phyloP scores from a whole-genome alignment of 192 early-diverging fungal genomes.

The Gryganskiella cystojenkinii region DNA sequence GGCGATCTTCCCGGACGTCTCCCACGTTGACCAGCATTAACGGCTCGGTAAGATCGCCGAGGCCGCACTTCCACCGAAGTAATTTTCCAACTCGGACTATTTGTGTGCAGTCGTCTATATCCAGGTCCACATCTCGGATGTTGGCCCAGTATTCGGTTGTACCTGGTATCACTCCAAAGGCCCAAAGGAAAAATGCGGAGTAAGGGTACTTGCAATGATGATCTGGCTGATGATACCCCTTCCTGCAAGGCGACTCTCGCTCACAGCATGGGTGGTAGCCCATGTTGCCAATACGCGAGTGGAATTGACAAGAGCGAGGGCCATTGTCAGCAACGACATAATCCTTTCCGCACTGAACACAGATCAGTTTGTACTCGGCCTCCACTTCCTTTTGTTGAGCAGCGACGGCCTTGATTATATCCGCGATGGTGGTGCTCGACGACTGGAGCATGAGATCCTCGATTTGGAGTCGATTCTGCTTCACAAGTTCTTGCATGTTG shows the following conservation, averaged over 20 bases:
- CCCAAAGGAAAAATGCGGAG: conserved; percentile 12
- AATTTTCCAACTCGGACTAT: conserved; percentile 33
- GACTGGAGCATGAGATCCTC: conserved; percentile 11
- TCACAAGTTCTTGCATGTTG: conserved; percentile 19
- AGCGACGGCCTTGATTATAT: conserved; percentile 20
- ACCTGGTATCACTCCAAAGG: conserved; percentile 27
- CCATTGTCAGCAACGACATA: conserved; percentile 20
- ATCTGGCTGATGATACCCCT: conserved; percentile 15
- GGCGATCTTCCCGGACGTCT: conserved; percentile 17
- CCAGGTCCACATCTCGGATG: conserved; percentile 30
- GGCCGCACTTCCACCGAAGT: conserved; percentile 38
- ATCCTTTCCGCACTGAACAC: conserved; percentile 34
- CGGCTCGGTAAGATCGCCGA: conserved; percentile 6
- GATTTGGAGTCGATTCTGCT: conserved; percentile 12
- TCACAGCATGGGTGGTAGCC: conserved; percentile 22
- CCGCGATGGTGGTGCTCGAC: conserved; percentile 8
- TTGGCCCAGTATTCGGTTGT: conserved; percentile 41
- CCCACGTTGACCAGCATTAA: conserved; percentile 49
- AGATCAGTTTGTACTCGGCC: conserved; percentile 18
- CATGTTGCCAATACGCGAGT: conserved; percentile 3
- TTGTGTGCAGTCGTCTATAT: conserved; percentile 17
- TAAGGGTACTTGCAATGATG: conserved; percentile 43
- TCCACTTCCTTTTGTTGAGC: conserved; percentile 18
- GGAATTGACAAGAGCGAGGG: conserved; percentile 20
- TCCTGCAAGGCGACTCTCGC: conserved; percentile 14